phyloP scores from a whole-genome alignment of 805 yeast species.

The Ogataea trehalophila region DNA sequence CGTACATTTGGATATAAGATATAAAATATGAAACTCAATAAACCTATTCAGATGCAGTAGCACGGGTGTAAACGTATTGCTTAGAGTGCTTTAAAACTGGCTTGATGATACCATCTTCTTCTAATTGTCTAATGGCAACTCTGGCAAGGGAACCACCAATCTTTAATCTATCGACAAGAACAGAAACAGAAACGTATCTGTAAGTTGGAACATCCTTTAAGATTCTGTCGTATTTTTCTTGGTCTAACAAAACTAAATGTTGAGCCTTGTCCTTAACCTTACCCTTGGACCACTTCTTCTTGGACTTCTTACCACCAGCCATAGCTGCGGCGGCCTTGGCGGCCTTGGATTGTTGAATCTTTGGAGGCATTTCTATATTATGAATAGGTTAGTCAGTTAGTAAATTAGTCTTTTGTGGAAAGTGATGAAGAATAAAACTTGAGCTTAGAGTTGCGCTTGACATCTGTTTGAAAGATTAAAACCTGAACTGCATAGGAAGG shows the following conservation, averaged over 20 bases:
- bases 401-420: not conserved
- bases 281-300: slow-evolving; percentile 99
- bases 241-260: slow-evolving; percentile 95
- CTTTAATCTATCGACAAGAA: slow-evolving; percentile 98
- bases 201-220: slow-evolving; percentile 98
- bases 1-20: slow-evolving; percentile 2
- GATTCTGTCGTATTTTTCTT: slow-evolving; percentile 98
- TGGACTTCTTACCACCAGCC: slow-evolving; percentile 99
- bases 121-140: slow-evolving; percentile 94
- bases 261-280: slow-evolving; percentile 99
- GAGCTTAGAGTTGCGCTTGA: no score
- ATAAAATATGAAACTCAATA: slow-evolving; percentile 1
- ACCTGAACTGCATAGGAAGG: no score
- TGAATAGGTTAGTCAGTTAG: slow-evolving; percentile 13
- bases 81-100: slow-evolving; percentile 92
- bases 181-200: slow-evolving; percentile 97
- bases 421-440: no score
- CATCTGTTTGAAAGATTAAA: no score
- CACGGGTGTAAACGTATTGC: slow-evolving; percentile 93
- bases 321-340: slow-evolving; percentile 99
- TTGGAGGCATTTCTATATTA: slow-evolving; percentile 84
- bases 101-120: slow-evolving; percentile 90
- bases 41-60: slow-evolving; percentile 59
- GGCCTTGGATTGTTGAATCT: slow-evolving; percentile 98
- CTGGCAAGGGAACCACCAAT: slow-evolving; percentile 99